Conservation (phyloP, 805 yeast species). For the Ogataea ramenticola region DNA sequence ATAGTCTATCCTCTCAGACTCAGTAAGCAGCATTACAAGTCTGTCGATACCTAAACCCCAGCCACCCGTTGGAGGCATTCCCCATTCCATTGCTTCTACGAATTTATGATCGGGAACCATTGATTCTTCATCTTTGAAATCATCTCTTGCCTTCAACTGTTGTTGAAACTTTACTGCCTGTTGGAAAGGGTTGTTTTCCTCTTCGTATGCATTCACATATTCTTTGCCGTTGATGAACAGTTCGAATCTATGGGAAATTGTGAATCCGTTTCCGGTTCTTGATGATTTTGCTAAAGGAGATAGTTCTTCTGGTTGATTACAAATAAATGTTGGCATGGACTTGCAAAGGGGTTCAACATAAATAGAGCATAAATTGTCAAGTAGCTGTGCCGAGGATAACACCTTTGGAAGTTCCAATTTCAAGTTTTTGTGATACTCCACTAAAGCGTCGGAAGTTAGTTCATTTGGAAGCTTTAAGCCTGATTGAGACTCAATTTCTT, state of each 20-base stretch:
- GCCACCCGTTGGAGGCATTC: conserved; percentile 97
- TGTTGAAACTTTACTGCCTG: conserved; percentile 57
- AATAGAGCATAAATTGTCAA: conserved; percentile 54
- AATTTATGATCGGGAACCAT: conserved; percentile 67
- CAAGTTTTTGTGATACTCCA: conserved; percentile 30
- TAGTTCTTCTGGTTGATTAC: conserved; percentile 75
- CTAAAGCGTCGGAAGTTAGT: conserved; percentile 33
- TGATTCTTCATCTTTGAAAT: conserved; percentile 51
- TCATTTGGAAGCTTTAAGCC: conserved; percentile 42
- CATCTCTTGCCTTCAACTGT: conserved; percentile 45
- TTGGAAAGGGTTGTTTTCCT: conserved; percentile 78
- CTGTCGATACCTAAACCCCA: conserved; percentile 96
- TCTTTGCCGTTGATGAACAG: conserved; percentile 75
- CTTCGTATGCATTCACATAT: conserved; percentile 90
- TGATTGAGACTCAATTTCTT: conserved; percentile 49
- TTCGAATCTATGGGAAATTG: conserved; percentile 70
- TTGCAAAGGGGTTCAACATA: conserved; percentile 61
- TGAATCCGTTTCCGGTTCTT: conserved; percentile 22
- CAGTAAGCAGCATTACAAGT: conserved; percentile 70
- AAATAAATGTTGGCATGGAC: conserved; percentile 59
- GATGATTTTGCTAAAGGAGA: conserved; percentile 84
- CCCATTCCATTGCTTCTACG: conserved; percentile 78
- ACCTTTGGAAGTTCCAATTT: conserved; percentile 30
- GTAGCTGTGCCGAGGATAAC: conserved; percentile 48
- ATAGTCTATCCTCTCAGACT: conserved; percentile 58